Base-by-base conservation (phyloP, 805 yeast species). In the Tetrapisispora arboricola region DNA sequence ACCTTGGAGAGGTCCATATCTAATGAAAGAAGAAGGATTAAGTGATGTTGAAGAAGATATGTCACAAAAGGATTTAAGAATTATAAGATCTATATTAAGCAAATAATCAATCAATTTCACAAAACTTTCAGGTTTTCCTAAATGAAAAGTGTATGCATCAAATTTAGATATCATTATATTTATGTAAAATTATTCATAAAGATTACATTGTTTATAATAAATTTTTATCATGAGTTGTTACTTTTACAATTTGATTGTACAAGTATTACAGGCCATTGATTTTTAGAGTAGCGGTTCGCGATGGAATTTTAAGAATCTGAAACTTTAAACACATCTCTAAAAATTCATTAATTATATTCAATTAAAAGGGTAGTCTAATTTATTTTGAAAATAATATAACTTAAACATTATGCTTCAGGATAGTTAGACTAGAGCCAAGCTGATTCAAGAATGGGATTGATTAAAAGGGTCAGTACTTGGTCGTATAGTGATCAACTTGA, bases 1-100 rank as follows among this genome's bases (percentile, higher is more conserved):
- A 8, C 47, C 44, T 18, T 64, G 67, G 60, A 51, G 47, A 12
- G 68, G 67, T 1, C 45, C 48, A 3, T 20, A 38, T 6, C 36
- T 55, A 2, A 51, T 65, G 58, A 40, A 54, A 34, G 52, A 57
- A 16, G 59, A 55, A 32, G 61, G 49, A 3, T 44, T 66, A 38
- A 55, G 59, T 38, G 65, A 60, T 17, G 58, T 55, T 0, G 60
- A 55, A 19, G 59, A 54, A 19, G 59, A 54, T 8, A n/a, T 39
- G 15, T 25, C 36, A 20, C 33, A 24, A 24, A 40, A 19, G 22
- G 41, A 39, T n/a, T 24, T 26, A 15, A 27, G 38, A 33, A 20
- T 33, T 2, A 12, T 39, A 28, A n/a, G 27, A 26, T n/a, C 18
- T 26, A 11, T 25, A n/a, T 16, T 32, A 32, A 13, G 11, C 15